Base-by-base conservation (phyloP, 305 asterid species). In the Euphrasia arctica region DNA sequence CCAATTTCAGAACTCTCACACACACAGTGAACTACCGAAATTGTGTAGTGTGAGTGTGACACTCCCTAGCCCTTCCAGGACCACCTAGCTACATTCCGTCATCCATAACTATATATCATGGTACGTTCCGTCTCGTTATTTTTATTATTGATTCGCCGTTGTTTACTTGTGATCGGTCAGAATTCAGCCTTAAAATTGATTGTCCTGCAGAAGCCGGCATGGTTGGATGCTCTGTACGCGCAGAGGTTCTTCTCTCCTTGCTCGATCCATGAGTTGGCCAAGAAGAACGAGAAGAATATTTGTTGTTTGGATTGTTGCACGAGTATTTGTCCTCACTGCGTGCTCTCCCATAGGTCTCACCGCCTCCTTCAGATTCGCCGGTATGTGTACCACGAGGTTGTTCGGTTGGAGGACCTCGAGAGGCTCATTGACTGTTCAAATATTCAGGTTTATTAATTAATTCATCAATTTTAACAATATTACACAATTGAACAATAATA, bases 321-420 rank as follows among this genome's bases (percentile, higher is more conserved):
- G 0, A 92, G 98, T 72, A 89, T 92, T 65, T 92, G 98, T 71
- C 98, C 98, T 0, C 98, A 92, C 6, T 92, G 98, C 4, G 95
- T 89, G 0, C 75, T 82, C 69, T 80, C 95, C 39, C 98, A 92
- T 70, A 82, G 97, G 8, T 66, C 82, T 34, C 98, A 92, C 14
- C 62, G 97, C 31, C 95, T 92, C 54, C 85, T 92, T 67, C 98
- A 92, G 80, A 88, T 92, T 75, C 95, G 98, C 1, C 89, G 97
- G 4, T 92, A 92, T 32, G 98, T 92, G 1, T 92, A 92, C 65
- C 97, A 92, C 36, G 94, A 92, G 70, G 98, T 92, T 27, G 95
- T 92, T 39, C 77, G 97, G 49, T 68, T 92, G 74, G 97, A 92
- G 72, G 98, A 92, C 72, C 77, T 92, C 8, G 97, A 92, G 75